Conservation (phyloP, 768 basidiomycete genomes). For the Chalciporus chontae region DNA sequence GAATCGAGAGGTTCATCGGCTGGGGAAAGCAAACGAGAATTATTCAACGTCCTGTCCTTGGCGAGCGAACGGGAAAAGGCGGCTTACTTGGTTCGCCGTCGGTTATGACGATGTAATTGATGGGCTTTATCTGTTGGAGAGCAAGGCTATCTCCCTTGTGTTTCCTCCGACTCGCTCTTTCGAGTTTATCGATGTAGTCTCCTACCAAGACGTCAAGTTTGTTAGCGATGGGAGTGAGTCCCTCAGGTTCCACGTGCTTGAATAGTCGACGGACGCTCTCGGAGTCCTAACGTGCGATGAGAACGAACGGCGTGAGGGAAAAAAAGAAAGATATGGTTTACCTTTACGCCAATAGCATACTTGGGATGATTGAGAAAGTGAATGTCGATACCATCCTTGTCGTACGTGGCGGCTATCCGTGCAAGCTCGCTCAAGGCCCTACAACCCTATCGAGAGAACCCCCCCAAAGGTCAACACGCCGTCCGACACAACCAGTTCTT, state of each 20-base stretch:
- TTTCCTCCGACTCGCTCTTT: conserved; percentile 27
- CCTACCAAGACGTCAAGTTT: conserved; percentile 38
- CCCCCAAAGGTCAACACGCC: background rate
- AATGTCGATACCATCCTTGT: conserved; percentile 58
- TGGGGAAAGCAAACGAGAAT: conserved; percentile 16
- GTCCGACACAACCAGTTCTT: too few species aligned
- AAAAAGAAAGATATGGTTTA: conserved; percentile 8
- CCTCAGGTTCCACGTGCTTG: conserved; percentile 38
- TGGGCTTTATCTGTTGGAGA: conserved; percentile 43
- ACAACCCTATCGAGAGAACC: conserved; percentile 10
- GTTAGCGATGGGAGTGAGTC: conserved; percentile 44
- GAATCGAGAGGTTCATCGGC: conserved; percentile 50
- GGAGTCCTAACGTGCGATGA: conserved; percentile 30
- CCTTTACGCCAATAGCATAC: conserved; percentile 38
- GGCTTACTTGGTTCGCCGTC: conserved; percentile 59
- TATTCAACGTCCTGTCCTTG: background rate
- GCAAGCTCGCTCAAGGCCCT: conserved; percentile 42
- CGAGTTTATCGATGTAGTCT: conserved; percentile 35
- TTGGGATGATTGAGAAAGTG: conserved; percentile 50
- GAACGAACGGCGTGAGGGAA: background rate
- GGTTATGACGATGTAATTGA: conserved; percentile 60
- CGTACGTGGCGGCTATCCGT: conserved; percentile 45
- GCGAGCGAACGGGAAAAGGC: background rate
- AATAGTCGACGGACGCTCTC: conserved; percentile 41
- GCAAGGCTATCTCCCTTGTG: conserved; percentile 20